Evolutionary conservation across 371 early-diverging fungal species (phyloP).

Genomic region (Mortierella sp.): DNA sequence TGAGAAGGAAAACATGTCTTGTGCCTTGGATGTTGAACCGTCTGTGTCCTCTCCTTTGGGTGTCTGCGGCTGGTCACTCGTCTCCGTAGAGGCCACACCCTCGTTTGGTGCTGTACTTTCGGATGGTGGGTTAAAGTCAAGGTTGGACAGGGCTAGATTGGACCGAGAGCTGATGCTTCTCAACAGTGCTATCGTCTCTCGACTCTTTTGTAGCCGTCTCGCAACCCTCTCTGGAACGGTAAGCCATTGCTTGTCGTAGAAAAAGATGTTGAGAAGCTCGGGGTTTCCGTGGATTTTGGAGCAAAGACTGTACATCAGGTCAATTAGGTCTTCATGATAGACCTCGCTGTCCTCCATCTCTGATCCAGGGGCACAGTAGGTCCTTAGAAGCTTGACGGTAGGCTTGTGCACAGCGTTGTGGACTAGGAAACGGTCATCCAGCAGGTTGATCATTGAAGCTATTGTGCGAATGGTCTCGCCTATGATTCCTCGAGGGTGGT

Average conservation of each 20-base stretch:
- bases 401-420: slow-evolving; percentile 91
- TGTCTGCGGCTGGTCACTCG: not conserved
- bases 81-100: not conserved
- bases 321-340: slow-evolving; percentile 86
- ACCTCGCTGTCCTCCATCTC: slow-evolving; percentile 64
- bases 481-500: slow-evolving; percentile 85
- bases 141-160: slow-evolving; percentile 8
- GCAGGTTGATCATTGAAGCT: slow-evolving; percentile 81
- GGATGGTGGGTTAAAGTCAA: slow-evolving; percentile 1
- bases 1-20: not conserved
- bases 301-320: slow-evolving; percentile 86
- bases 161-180: slow-evolving; percentile 24
- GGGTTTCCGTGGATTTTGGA: slow-evolving; percentile 91
- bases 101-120: not conserved
- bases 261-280: slow-evolving; percentile 87
- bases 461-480: slow-evolving; percentile 83
- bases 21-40: not conserved
- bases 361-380: slow-evolving; percentile 62
- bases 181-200: slow-evolving; percentile 31
- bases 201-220: slow-evolving; percentile 24
- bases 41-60: not conserved
- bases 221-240: slow-evolving; percentile 64
- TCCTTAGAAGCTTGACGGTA: slow-evolving; percentile 76
- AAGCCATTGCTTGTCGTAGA: slow-evolving; percentile 82
- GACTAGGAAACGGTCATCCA: slow-evolving; percentile 89